Conservation (phyloP, 163 green algal species). For the Scenedesmus sp. region DNA sequence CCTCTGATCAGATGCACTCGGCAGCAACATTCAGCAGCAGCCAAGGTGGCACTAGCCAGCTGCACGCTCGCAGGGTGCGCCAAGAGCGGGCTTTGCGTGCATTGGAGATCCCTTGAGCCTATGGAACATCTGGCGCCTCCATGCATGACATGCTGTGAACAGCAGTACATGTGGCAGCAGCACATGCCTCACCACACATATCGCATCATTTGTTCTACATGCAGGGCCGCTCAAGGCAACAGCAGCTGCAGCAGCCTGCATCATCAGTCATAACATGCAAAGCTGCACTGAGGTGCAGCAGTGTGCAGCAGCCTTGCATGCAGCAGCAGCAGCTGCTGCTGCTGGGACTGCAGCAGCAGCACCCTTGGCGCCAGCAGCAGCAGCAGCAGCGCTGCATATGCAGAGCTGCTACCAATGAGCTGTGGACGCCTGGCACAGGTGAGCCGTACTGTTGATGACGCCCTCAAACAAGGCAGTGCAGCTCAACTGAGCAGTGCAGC, state of each 20-base stretch:
- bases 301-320: neutral
- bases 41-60: neutral
- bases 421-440: slow-evolving; percentile 26
- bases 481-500: neutral
- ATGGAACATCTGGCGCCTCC: neutral
- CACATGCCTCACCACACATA: neutral
- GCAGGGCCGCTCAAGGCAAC: neutral
- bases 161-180: neutral
- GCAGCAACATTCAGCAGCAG: slow-evolving; percentile 19
- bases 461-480: neutral
- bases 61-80: neutral
- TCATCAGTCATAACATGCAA: neutral
- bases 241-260: neutral
- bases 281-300: neutral
- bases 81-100: neutral
- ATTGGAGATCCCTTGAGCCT: neutral
- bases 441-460: neutral
- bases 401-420: neutral
- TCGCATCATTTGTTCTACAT: neutral
- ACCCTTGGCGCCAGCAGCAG: slow-evolving; percentile 15
- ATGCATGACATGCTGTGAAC: neutral
- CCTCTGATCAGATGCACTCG: neutral
- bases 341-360: neutral
- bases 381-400: neutral
- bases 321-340: slow-evolving; percentile 14